A percentile compares a stretch with the other conserved stretches of the same genome.
Conservation (phyloP, 257 asterid genomes). For the Cynanchum wilfordii region DNA sequence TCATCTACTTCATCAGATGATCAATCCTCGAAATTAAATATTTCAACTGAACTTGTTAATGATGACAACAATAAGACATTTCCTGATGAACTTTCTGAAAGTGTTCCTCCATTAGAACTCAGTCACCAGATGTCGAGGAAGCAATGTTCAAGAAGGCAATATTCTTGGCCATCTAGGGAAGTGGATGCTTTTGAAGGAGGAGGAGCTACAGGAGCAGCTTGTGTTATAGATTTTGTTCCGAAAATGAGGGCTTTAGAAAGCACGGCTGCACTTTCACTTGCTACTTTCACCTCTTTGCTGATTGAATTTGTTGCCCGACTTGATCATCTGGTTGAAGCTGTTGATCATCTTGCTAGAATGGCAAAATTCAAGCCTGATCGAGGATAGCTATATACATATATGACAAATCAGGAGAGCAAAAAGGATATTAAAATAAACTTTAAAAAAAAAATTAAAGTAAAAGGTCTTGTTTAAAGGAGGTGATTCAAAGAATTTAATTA, state of each 20-base stretch:
- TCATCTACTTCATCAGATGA: slow-evolving; percentile 28
- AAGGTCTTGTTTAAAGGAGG: too few relatives aligned
- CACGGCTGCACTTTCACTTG: slow-evolving; percentile 50
- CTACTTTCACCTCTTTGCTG: slow-evolving; percentile 56
- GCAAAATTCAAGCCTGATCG: slow-evolving; percentile 45
- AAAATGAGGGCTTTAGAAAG: slow-evolving; percentile 50
- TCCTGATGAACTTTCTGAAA: slow-evolving; percentile 12
- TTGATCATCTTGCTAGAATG: slow-evolving; percentile 52
- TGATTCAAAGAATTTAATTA: too few relatives aligned
- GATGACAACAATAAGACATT: slow-evolving; percentile 10
- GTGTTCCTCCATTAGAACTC: slow-evolving; percentile 21
- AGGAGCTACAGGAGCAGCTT: slow-evolving; percentile 16
- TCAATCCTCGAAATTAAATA: slow-evolving; percentile 10
- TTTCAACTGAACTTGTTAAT: slow-evolving; percentile 14
- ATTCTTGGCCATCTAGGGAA: slow-evolving; percentile 66
- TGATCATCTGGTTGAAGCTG: slow-evolving; percentile 68
- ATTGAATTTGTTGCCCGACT: slow-evolving; percentile 68
- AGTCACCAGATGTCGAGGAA: slow-evolving; percentile 53
- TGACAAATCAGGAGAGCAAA: background rate
- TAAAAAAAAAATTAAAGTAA: too few relatives aligned
- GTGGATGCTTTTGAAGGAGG: slow-evolving; percentile 44
- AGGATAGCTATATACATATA: slow-evolving; percentile 8
- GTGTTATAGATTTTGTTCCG: slow-evolving; percentile 27
- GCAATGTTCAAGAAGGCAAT: slow-evolving; percentile 43
- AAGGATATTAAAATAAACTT: too few relatives aligned